Evolutionary conservation across 1,139 yeast genomes (phyloP), one percentile per base, ranked within the genome.

Genomic region (Yamadazyma diddensiae): DNA sequence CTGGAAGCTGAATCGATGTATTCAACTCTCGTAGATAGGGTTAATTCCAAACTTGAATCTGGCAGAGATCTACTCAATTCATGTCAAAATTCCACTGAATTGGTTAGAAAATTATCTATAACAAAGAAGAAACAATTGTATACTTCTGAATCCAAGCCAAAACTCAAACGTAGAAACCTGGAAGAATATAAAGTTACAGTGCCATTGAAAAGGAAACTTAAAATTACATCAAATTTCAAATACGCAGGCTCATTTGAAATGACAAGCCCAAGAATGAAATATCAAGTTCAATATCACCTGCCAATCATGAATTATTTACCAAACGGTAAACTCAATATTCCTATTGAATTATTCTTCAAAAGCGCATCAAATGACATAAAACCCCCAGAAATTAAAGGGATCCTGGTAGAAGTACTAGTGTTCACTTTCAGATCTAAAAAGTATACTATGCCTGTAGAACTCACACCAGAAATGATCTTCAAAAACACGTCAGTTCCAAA

Each of bases 391-490:
- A 47, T 67, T 22, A 67, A 64, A 42, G 41, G 52, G 0, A 30
- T 67, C 3, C 37, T 45, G 12, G 53, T 59, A 4, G 73, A 68
- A 31, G 43, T 69, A 26, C 59, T 62, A 18, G 65, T 57, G 2
- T 52, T 66, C 21, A 65, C 73, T 1, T 52, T 62, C 11, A 44
- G 65, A 26, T 64, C 73, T 1, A 56, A 53, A 15, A 67, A 64
- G 38, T 55, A 66, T 33, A 53, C 55, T 6, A 57, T 69, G 11
- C 73, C 75, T 0, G 50, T 69, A 10, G 73, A 67, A 36, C 50
- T 69, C 33, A 62, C 60, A 29, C 68, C 65, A 27, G 72, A 65
- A 23, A 54, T 67, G 62, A 56, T 66, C 27, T 68, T 59, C 45
- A 46, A 47, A 8, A 58, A 56, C 19, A 22, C 32, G 9, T 33